A percentile compares a stretch with the other conserved stretches of the same genome.
Conservation (phyloP, 1,284 basidiomycete species). For the Tilletia walkeri region DNA sequence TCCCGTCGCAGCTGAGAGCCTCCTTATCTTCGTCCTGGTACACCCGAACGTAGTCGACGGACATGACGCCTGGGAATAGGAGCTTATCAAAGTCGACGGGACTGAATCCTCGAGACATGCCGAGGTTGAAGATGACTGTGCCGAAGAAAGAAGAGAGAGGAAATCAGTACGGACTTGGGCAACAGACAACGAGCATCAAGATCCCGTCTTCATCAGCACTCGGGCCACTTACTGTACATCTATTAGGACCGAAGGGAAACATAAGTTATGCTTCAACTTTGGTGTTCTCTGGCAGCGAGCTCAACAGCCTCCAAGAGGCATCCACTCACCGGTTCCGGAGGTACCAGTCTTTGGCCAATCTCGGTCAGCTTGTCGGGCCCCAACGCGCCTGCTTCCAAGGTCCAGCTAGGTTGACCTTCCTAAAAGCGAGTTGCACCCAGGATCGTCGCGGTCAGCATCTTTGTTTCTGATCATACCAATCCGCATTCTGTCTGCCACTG, state of each 20-base stretch:
- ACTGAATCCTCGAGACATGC: slow-evolving; percentile 42
- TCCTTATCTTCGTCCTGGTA: slow-evolving; percentile 30
- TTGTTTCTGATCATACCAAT: too few relatives aligned
- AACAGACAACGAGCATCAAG: too few relatives aligned
- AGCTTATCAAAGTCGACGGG: slow-evolving; percentile 36
- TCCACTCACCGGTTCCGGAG: slow-evolving; percentile 5
- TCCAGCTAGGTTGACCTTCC: not conserved
- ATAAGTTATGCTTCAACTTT: not conserved
- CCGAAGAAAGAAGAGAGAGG: not conserved
- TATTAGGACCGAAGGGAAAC: not conserved
- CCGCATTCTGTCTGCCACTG: too few relatives aligned
- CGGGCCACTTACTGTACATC: slow-evolving; percentile 4
- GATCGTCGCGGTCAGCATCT: too few relatives aligned
- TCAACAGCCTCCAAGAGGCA: not conserved
- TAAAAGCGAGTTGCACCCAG: not conserved
- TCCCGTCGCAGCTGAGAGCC: slow-evolving; percentile 1
- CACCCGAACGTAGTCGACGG: slow-evolving; percentile 45
- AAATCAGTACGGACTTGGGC: too few relatives aligned
- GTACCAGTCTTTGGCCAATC: slow-evolving; percentile 3
- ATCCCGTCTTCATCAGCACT: not conserved
- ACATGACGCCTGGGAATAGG: slow-evolving; percentile 35
- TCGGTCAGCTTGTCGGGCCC: slow-evolving; percentile 7
- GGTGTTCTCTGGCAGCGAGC: too few relatives aligned
- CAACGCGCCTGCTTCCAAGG: not conserved
- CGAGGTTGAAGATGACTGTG: slow-evolving; percentile 13